Conservation (phyloP, 306 rosid genomes). For the Citrullus colocynthis region DNA sequence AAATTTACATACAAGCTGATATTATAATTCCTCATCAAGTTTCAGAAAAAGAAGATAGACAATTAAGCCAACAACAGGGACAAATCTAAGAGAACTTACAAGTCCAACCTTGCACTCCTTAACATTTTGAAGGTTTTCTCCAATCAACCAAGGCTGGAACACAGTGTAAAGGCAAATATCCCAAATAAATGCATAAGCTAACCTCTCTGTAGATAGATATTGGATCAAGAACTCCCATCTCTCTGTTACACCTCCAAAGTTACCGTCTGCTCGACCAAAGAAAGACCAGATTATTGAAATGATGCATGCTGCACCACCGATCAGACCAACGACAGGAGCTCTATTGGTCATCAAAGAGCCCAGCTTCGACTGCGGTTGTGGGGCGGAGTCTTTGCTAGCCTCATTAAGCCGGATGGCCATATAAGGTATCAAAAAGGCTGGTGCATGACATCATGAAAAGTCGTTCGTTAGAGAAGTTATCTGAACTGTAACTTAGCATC, state of each 20-base stretch:
- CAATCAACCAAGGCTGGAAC: slow-evolving; percentile 90
- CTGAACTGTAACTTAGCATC: not conserved
- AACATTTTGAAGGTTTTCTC: slow-evolving; percentile 65
- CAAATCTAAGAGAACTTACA: slow-evolving; percentile 54
- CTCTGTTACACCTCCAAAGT: slow-evolving; percentile 56
- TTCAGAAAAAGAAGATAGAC: slow-evolving; percentile 67
- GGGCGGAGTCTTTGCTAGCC: slow-evolving; percentile 24
- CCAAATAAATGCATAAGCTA: slow-evolving; percentile 93
- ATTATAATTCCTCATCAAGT: slow-evolving; percentile 24
- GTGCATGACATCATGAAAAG: slow-evolving; percentile 11
- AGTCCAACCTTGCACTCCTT: slow-evolving; percentile 33
- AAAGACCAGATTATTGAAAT: slow-evolving; percentile 58
- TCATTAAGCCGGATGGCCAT: slow-evolving; percentile 84
- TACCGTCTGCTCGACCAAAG: slow-evolving; percentile 45
- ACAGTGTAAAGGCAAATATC: slow-evolving; percentile 62
- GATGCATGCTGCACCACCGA: slow-evolving; percentile 53
- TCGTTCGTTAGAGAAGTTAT: not conserved
- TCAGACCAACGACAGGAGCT: slow-evolving; percentile 54
- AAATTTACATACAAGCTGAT: not conserved
- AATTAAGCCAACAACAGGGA: slow-evolving; percentile 65
- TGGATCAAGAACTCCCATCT: slow-evolving; percentile 61
- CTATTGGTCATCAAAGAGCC: slow-evolving; percentile 48
- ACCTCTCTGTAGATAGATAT: slow-evolving; percentile 76
- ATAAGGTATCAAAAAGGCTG: slow-evolving; percentile 88
- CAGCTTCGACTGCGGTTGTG: slow-evolving; percentile 40